Conservation (phyloP, 805 yeast genomes). For the Suhomyces sp. region DNA sequence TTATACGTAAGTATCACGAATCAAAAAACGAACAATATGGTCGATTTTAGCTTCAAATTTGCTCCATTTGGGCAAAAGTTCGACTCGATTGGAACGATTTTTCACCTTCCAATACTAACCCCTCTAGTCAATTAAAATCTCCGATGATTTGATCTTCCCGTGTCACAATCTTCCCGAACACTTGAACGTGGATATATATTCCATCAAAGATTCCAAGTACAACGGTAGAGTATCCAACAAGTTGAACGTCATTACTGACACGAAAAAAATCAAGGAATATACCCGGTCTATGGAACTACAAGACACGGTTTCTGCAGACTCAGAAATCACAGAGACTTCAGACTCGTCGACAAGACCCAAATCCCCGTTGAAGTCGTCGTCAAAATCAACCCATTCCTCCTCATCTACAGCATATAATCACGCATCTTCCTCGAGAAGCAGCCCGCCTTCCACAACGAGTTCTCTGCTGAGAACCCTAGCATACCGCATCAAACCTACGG, state of each 20-base stretch:
- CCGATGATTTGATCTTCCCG: slow-evolving; percentile 28
- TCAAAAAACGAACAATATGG: too few species aligned
- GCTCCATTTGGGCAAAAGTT: too few species aligned
- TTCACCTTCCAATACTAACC: slow-evolving; percentile 20
- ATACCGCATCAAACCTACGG: slow-evolving; percentile 5
- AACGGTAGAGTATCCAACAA: slow-evolving; percentile 33
- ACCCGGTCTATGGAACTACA: slow-evolving; percentile 6
- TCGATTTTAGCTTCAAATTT: too few species aligned
- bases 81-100: too few species aligned
- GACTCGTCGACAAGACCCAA: too few species aligned
- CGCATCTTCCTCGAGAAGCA: neutral
- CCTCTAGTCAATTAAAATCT: slow-evolving; percentile 28
- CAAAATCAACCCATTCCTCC: slow-evolving; percentile 4
- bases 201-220: slow-evolving; percentile 15
- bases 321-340: slow-evolving; percentile 1
- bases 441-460: slow-evolving; percentile 2
- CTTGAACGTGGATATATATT: slow-evolving; percentile 36
- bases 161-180: slow-evolving; percentile 35
- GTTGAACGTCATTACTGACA: slow-evolving; percentile 32
- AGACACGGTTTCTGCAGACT: too few species aligned
- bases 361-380: slow-evolving; percentile 4
- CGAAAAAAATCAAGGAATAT: slow-evolving; percentile 26
- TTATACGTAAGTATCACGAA: slow-evolving; percentile 28
- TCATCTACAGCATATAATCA: too few species aligned
- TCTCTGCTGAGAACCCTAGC: slow-evolving; percentile 1